A percentile compares a stretch with the other conserved stretches of the same genome.
These are phyloP conservation scores for Trichosporon sp. DNA, from an alignment of 1,284 basidiomycete genomes.

Conservation along the genomic window DNA sequence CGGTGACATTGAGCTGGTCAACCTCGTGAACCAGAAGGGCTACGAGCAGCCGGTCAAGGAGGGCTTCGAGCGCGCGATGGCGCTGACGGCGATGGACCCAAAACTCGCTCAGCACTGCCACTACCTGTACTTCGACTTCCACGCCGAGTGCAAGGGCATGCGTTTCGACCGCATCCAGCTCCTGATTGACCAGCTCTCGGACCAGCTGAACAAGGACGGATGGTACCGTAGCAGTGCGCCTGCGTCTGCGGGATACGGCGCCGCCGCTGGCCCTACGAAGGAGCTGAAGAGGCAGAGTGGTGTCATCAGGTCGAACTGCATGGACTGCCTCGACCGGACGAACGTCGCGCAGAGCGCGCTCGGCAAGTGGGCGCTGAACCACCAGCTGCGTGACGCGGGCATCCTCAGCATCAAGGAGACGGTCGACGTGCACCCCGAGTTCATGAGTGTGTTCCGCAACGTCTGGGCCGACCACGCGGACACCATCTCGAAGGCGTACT, in stretches of 20 bases:
- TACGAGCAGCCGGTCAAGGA: constrained; percentile 95
- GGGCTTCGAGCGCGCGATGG: constrained; percentile 79
- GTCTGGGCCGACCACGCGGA: constrained; percentile 99
- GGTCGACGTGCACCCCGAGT: constrained; percentile 74
- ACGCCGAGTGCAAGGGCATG: constrained; percentile 92
- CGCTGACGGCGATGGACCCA: constrained; percentile 45
- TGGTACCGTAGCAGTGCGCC: constrained; percentile 55
- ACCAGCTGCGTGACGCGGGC: constrained; percentile 73
- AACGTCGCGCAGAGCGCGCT: constrained; percentile 92
- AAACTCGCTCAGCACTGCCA: constrained; percentile 61
- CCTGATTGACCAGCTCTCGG: constrained; percentile 75
- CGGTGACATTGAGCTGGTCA: constrained; percentile 80
- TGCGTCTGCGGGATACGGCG: constrained; percentile 28
- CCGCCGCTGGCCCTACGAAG: constrained; percentile 30
- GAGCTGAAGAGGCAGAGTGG: constrained; percentile 50
- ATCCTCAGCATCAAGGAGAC: constrained; percentile 70
- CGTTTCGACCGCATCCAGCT: constrained; percentile 89
- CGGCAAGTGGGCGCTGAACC: constrained; percentile 78
- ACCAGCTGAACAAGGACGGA: constrained; percentile 73
- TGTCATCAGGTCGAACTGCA: constrained; percentile 62
- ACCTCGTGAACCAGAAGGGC: constrained; percentile 93
- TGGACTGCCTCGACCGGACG: constrained; percentile 96
- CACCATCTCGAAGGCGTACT: constrained; percentile 85
- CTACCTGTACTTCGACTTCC: constrained; percentile 98
- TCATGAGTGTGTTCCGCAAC: constrained; percentile 84